These are phyloP conservation scores for Ascochyta lentis DNA, from an alignment of 2,329 filamentous ascomycete species.

Conservation along the genomic window DNA sequence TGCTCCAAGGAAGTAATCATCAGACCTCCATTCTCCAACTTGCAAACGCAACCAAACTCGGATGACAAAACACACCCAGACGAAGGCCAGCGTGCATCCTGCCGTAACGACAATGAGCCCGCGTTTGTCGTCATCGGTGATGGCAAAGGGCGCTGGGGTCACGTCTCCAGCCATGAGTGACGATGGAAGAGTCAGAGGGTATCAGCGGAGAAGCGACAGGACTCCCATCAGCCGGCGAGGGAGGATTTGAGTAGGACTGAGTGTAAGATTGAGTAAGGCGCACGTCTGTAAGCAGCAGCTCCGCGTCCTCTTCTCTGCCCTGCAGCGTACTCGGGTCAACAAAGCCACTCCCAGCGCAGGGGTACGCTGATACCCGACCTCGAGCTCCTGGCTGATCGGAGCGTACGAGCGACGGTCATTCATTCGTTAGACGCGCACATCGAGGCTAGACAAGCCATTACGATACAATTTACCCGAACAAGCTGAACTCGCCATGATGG, in stretches of 20 bases:
- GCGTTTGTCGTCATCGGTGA: conserved; percentile 41
- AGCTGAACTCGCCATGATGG: conserved; percentile 7
- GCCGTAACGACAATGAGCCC: conserved; percentile 44
- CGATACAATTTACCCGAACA: conserved; percentile 1
- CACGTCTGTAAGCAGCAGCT: conserved; percentile 12
- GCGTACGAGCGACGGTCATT: conserved; percentile 3
- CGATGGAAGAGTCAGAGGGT: conserved; percentile 1
- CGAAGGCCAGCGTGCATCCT: conserved; percentile 36
- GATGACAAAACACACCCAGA: conserved; percentile 40
- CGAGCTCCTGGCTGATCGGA: conserved; percentile 4
- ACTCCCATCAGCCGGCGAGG: conserved; percentile 10
- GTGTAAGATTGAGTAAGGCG: conserved; percentile 1
- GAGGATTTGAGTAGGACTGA: conserved; percentile 3
- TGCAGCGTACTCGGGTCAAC: conserved; percentile 7
- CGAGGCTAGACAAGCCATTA: conserved; percentile 3
- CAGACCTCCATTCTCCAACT: conserved; percentile 40
- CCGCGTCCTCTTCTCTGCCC: conserved; percentile 11
- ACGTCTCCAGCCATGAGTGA: conserved; percentile 30
- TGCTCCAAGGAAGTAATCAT: conserved; percentile 36
- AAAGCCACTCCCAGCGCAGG: conserved; percentile 11
- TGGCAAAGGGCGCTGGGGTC: conserved; percentile 37
- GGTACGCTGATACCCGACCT: conserved; percentile 15
- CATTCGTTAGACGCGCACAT: conserved; percentile 5
- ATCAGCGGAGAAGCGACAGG: conserved; percentile 5
- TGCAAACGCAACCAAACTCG: conserved; percentile 39